Base-by-base conservation (phyloP, 805 yeast genomes). In the Yamadazyma takamatsuzukensis region DNA sequence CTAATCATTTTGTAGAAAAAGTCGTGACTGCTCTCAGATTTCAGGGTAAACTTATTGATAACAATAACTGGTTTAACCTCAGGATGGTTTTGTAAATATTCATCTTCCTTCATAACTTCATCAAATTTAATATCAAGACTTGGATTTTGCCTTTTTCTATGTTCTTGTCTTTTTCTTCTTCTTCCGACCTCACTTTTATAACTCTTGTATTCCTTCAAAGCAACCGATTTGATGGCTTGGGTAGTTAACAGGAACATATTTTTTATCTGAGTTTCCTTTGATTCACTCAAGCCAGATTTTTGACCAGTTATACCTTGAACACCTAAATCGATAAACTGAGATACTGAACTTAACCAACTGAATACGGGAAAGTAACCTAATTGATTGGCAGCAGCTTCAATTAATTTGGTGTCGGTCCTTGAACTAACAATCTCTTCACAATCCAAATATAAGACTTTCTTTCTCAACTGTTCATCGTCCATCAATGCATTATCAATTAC, bases 291-390 rank as follows among this genome's bases (percentile, higher is more conserved):
- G 1, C 96, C 96, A 3, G 95, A 83, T 51, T 88, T 89, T 53
- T 88, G 97, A 1, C 97, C 98, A 1, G 95, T 87, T 25, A 90
- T 55, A 36, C 97, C 90, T 52, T 87, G 95, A 13, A 84, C 83
- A 34, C 80, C 86, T 48, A 93, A 68, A 59, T 93, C 98, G 29
- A 86, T 62, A 38, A 88, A 79, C 37, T 78, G 76, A 0, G 95
- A 77, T 9, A 89, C 62, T 2, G 83, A 75, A 54, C 86, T 86
- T 39, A 89, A 62, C 96, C 97, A 90, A 15, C 96, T 84, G 55
- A 93, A 93, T 5, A 86, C 80, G 1, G 98, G 98, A 65, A 76
- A 86, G 56, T 93, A 93, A 0, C 98, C 98, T 16, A 88, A 50
- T 53, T 85, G 86, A 16, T 61, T 63, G 0, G 97, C 87, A 13